Evolutionary conservation across 768 basidiomycete species (phyloP).

Genomic region (Termitomyces sp.): DNA sequence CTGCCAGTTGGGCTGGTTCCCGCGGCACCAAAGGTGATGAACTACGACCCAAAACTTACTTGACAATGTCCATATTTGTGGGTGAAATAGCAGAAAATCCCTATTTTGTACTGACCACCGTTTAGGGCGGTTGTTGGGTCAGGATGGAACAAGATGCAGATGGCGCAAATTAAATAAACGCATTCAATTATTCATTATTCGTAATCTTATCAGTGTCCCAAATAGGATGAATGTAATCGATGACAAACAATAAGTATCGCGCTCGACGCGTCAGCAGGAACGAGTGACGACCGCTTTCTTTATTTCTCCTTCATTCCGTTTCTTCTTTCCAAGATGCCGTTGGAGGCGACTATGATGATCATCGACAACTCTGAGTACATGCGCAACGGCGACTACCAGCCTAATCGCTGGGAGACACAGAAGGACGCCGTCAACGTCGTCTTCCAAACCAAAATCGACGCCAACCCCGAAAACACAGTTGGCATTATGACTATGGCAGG

Average conservation of each 20-base stretch:
- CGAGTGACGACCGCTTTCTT: slow-evolving; percentile 4
- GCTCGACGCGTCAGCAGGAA: slow-evolving; percentile 30
- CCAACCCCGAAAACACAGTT: slow-evolving; percentile 97
- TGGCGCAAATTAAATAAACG: background rate
- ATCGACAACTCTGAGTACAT: slow-evolving; percentile 98
- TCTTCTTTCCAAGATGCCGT: slow-evolving; percentile 62
- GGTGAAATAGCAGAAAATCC: background rate
- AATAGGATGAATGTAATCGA: slow-evolving; percentile 4
- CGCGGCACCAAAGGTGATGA: slow-evolving; percentile 28
- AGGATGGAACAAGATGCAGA: slow-evolving; percentile 21
- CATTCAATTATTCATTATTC: background rate
- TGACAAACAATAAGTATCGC: slow-evolving; percentile 16
- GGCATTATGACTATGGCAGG: slow-evolving; percentile 98
- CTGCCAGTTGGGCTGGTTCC: slow-evolving; percentile 36
- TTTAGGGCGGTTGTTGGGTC: slow-evolving; percentile 30
- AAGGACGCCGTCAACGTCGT: slow-evolving; percentile 86
- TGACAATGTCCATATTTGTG: slow-evolving; percentile 13
- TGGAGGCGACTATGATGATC: slow-evolving; percentile 97
- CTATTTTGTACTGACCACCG: background rate
- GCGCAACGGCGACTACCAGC: slow-evolving; percentile 90
- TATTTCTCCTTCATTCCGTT: slow-evolving; percentile 8
- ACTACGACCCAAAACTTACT: slow-evolving; percentile 9
- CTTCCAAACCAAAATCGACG: slow-evolving; percentile 90
- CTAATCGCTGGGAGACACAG: slow-evolving; percentile 88
- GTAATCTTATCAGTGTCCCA: slow-evolving; percentile 13